phyloP scores from a whole-genome alignment of 768 basidiomycete species.

The Lactifluus volemus region DNA sequence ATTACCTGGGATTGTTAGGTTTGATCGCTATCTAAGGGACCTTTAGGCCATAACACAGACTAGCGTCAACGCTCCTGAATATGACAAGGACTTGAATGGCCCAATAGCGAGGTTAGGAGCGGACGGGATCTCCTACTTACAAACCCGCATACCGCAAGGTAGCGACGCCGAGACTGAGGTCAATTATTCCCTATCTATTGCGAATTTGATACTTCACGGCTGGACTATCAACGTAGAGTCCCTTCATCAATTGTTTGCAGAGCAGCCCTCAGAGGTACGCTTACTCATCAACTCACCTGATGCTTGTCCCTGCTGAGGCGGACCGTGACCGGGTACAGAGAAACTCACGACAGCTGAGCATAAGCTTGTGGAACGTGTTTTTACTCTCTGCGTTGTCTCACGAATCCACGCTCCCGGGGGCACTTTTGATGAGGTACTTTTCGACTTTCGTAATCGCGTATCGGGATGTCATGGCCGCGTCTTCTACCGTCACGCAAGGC shows the following conservation, averaged over 20 bases:
- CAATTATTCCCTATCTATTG: constrained; percentile 39
- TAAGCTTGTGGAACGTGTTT: constrained; percentile 62
- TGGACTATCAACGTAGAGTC: constrained; percentile 35
- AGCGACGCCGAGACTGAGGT: constrained; percentile 44
- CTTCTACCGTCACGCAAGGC: constrained; percentile 27
- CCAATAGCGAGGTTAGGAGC: constrained; percentile 3
- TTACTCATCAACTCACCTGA: background rate
- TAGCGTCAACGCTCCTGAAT: constrained; percentile 19
- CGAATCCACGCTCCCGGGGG: constrained; percentile 30
- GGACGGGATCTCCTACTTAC: constrained; percentile 20
- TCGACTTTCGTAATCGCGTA: constrained; percentile 41
- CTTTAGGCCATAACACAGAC: constrained; percentile 27
- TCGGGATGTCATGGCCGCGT: constrained; percentile 28
- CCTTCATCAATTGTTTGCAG: constrained; percentile 31
- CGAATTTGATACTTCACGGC: constrained; percentile 43
- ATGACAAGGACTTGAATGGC: constrained; percentile 9
- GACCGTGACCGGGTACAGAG: constrained; percentile 3
- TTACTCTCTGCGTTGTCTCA: constrained; percentile 41
- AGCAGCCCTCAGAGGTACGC: constrained; percentile 21
- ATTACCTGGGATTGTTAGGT: background rate
- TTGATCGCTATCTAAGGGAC: background rate
- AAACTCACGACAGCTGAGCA: constrained; percentile 24
- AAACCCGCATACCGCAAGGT: constrained; percentile 25
- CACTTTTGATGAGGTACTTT: constrained; percentile 43
- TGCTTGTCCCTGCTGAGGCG: background rate